Base-by-base conservation (phyloP, 2,329 filamentous ascomycete genomes). In the Pseudogymnoascus sp. region DNA sequence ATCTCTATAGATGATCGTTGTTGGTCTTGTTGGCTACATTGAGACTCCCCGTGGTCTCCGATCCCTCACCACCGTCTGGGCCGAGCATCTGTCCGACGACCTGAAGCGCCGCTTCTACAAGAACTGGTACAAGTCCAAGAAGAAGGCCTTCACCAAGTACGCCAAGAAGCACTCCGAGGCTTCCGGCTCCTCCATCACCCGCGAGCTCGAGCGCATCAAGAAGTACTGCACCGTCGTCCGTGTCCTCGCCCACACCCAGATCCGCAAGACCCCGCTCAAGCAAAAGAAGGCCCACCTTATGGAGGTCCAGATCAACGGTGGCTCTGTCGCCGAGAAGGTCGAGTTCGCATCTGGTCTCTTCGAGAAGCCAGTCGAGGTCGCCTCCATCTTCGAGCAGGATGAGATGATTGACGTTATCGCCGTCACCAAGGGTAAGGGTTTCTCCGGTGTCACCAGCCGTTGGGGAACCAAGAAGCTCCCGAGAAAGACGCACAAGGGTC, bases 91-190 rank as follows among this genome's bases (percentile, higher is more conserved):
- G 81, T 91, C 90, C 82, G 95, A 99, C 81, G 95, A 97, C 84
- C 79, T 99, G 81, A 96, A 96, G 89, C 91, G 95, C 77, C 91
- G 95, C 79, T 99, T 99, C 91, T 99, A 99, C 91, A 97, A 97
- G 92, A 99, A 99, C 90, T 99, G 95, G 95, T 99, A 99, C 90
- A 96, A 96, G 90, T 92, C 88, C 87, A 99, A 99, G 93, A 97
- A 97, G 91, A 99, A 99, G 93, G 95, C 95, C 69, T 99, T 99
- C 86, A 99, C 95, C 86, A 97, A 96, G 86, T 99, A 99, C 84
- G 91, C 95, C 85, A 99, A 97, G 91, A 93, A 96, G 88, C 91
- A 97, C 89, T 92, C 93, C 70, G 93, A 97, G 85, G 88, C 82
- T 84, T 90, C 81, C 81, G 93, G 91, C 76, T 83, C 90, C 73